Base-by-base conservation (phyloP, 139 green algal species). In the Bryopsis sp. region DNA sequence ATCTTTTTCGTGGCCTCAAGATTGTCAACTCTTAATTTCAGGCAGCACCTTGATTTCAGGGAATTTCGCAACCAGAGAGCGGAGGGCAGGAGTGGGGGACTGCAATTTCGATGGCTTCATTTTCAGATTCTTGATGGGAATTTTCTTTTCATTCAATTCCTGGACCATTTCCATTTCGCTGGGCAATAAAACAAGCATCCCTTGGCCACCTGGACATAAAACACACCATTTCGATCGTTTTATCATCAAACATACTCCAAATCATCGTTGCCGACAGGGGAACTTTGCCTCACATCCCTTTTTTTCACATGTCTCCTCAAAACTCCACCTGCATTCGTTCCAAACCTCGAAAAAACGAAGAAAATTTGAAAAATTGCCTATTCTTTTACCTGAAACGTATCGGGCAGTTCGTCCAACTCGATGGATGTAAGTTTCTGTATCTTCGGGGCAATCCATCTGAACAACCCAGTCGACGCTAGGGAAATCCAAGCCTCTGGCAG, bases 371-470 rank as follows among this genome's bases (percentile, higher is more conserved):
- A 11, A 50, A 50, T 26, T 15, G 43, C 43, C 11, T 26, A 50
- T 15, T 34, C 47, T 1, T 46, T 26, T 46, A 83, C 74, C 83
- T 54, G 74, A 68, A 11, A 70, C 43, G 46, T 81, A 95, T 38
- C 90, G 78, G 3, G 90, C 90, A 5, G 90, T 96, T 28, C 90
- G 76, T 4, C 90, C 90, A 8, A 92, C 90, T 2, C 90, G 78
- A 81, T 99, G 94, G 68, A 99, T 97, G 85, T 99, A 99, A 3
- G 80, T 72, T 3, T 82, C 77, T 24, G 88, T 82, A 71, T 97
- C 91, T 66, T 98, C 93, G 3, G 94, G 92, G 73, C 92, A 97
- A 76, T 99, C 94, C 47, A 80, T 71, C 71, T 88, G 84, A 63
- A 97, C 66, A 31, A 97, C 92, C 92, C 92, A 97, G 67, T 97